phyloP scores from a whole-genome alignment of 345 rosid genomes.

The Pistacia integerrima region DNA sequence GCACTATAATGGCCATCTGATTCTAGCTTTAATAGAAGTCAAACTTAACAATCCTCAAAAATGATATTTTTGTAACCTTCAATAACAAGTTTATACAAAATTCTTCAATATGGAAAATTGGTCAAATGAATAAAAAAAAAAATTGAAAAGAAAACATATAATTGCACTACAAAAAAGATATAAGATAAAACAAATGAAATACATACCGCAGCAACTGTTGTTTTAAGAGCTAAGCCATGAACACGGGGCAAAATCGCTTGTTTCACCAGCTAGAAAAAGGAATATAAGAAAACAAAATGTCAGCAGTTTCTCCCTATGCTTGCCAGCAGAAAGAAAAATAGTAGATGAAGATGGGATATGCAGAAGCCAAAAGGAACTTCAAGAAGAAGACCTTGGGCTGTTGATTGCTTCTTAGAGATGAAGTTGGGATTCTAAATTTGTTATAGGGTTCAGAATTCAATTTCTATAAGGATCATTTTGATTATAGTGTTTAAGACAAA shows the following conservation, averaged over 20 bases:
- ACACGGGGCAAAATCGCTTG: constrained; percentile 92
- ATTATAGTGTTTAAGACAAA: neutral
- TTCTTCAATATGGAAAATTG: neutral
- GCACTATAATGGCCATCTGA: constrained; percentile 1
- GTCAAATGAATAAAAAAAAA: neutral
- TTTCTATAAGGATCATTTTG: neutral
- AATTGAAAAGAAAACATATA: neutral
- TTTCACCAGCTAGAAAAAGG: constrained; percentile 69
- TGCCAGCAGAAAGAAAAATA: neutral
- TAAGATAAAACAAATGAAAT: neutral
- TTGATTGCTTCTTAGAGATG: neutral
- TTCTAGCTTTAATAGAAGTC: constrained; percentile 5
- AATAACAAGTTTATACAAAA: neutral
- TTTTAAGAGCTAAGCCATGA: constrained; percentile 94
- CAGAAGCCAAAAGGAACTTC: neutral
- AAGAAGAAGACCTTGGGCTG: neutral
- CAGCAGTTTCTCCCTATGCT: neutral
- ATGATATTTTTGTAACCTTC: neutral
- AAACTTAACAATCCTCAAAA: neutral
- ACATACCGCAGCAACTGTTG: constrained; percentile 97
- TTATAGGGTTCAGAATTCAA: neutral
- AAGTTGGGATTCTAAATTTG: neutral
- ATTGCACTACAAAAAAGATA: neutral
- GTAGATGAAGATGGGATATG: constrained; percentile 5
- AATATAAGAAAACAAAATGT: constrained; percentile 13